Percentiles rank a stretch among this genome's conserved stretches.
Evolutionary conservation across 2,329 filamentous ascomycete species (phyloP).

Genomic region (Trichoderma sp.): DNA sequence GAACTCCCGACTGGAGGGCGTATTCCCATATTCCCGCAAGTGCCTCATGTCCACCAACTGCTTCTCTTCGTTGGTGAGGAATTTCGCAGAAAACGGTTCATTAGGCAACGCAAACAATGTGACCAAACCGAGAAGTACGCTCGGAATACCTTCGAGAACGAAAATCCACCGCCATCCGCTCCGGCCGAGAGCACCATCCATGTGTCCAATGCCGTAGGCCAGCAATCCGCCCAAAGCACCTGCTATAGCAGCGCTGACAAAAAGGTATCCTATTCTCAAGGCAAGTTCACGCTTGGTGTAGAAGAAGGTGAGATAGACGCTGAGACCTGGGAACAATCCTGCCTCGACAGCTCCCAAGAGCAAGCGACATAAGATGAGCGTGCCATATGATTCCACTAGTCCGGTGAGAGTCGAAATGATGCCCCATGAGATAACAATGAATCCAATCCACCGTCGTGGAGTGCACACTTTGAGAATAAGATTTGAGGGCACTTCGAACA

Average conservation of each 20-base stretch:
- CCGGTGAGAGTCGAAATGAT: constrained; percentile 68
- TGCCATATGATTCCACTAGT: constrained; percentile 61
- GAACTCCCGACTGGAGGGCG: constrained; percentile 45
- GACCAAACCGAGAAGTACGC: constrained; percentile 37
- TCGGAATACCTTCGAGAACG: constrained; percentile 49
- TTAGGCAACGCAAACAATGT: constrained; percentile 38
- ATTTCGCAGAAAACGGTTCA: constrained; percentile 53
- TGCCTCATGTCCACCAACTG: constrained; percentile 57
- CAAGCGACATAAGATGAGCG: constrained; percentile 65
- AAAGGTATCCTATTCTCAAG: constrained; percentile 69
- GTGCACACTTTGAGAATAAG: constrained; percentile 61
- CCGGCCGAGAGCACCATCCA: constrained; percentile 64
- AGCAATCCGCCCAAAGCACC: constrained; percentile 70
- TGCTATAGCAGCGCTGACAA: constrained; percentile 66
- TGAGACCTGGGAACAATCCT: constrained; percentile 66
- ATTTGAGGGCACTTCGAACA: constrained; percentile 64
- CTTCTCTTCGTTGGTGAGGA: constrained; percentile 55
- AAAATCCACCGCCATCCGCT: constrained; percentile 71
- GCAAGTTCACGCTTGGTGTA: constrained; percentile 72
- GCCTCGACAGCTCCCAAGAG: constrained; percentile 67
- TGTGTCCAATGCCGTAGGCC: constrained; percentile 69
- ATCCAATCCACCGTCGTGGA: constrained; percentile 60
- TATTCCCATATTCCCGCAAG: constrained; percentile 45
- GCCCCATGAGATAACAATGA: constrained; percentile 64
- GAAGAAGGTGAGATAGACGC: constrained; percentile 70